Percentiles rank a stretch among this genome's conserved stretches.
Evolutionary conservation across 2,329 filamentous ascomycete species (phyloP).

Genomic region (Hymenoscyphus fructigenus): DNA sequence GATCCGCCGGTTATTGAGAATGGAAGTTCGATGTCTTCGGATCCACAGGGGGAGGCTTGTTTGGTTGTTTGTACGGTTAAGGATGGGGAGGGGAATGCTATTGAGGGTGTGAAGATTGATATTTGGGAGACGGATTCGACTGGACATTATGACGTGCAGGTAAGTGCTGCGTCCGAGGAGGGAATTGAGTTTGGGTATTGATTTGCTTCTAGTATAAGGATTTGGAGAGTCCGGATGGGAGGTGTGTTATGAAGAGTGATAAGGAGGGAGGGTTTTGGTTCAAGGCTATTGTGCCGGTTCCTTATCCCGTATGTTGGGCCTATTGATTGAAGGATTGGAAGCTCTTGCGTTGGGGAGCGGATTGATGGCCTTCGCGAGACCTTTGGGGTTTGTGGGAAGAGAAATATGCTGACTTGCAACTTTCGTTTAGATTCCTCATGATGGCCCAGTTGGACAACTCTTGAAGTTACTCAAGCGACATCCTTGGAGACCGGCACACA

Average conservation of each 20-base stretch:
- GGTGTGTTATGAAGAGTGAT: conserved; percentile 70
- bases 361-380: background rate
- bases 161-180: no score
- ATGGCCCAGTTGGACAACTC: conserved; percentile 78
- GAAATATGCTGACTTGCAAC: background rate
- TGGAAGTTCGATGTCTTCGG: conserved; percentile 64
- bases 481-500: conserved; percentile 72
- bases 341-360: background rate
- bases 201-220: conserved; percentile 49
- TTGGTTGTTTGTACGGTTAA: conserved; percentile 72
- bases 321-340: background rate
- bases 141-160: conserved; percentile 80
- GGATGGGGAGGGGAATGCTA: conserved; percentile 61
- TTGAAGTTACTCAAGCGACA: conserved; percentile 68
- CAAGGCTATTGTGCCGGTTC: conserved; percentile 78
- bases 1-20: conserved; percentile 60
- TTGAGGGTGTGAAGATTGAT: conserved; percentile 69
- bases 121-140: conserved; percentile 83
- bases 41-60: conserved; percentile 67
- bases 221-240: conserved; percentile 64
- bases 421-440: conserved; percentile 61
- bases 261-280: conserved; percentile 79
- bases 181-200: no score
- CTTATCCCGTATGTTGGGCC: conserved; percentile 56
- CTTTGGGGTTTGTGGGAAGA: background rate